phyloP scores from a whole-genome alignment of 495 filamentous ascomycete species.

The Talaromyces wortmannii region DNA sequence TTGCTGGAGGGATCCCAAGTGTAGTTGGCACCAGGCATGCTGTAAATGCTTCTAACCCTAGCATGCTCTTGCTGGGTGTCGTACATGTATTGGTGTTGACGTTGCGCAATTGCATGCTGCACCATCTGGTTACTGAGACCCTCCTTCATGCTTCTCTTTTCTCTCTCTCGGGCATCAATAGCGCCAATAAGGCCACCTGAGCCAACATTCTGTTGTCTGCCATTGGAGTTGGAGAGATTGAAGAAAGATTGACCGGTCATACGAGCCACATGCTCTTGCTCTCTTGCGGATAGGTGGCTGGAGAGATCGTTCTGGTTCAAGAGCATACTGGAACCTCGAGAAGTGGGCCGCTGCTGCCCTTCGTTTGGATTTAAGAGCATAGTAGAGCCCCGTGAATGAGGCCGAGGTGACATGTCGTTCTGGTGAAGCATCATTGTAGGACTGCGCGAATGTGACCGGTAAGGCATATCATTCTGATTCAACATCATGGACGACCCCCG shows the following conservation, averaged over 20 bases:
- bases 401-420: conserved; percentile 29
- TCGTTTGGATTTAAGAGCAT: conserved; percentile 42
- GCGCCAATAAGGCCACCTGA: conserved; percentile 63
- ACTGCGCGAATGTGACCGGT: neutral
- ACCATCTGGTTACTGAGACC: conserved; percentile 66
- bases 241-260: conserved; percentile 79
- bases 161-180: conserved; percentile 69
- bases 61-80: conserved; percentile 24
- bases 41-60: conserved; percentile 25
- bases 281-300: conserved; percentile 77
- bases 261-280: conserved; percentile 89
- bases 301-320: conserved; percentile 46
- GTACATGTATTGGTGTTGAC: conserved; percentile 53
- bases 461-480: conserved; percentile 42
- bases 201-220: conserved; percentile 31
- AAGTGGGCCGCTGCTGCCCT: conserved; percentile 41
- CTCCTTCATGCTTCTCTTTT: conserved; percentile 65
- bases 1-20: conserved; percentile 38
- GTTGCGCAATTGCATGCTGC: conserved; percentile 71
- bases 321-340: conserved; percentile 37
- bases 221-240: conserved; percentile 52
- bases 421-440: conserved; percentile 10
- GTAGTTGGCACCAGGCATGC: conserved; percentile 31
- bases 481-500: conserved; percentile 37
- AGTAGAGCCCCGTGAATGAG: conserved; percentile 41